A percentile compares a stretch with the other conserved stretches of the same genome.
These are phyloP conservation scores for Rhododendron simsii DNA, from an alignment of 148 eudicot genomes.

Conservation along the genomic window DNA sequence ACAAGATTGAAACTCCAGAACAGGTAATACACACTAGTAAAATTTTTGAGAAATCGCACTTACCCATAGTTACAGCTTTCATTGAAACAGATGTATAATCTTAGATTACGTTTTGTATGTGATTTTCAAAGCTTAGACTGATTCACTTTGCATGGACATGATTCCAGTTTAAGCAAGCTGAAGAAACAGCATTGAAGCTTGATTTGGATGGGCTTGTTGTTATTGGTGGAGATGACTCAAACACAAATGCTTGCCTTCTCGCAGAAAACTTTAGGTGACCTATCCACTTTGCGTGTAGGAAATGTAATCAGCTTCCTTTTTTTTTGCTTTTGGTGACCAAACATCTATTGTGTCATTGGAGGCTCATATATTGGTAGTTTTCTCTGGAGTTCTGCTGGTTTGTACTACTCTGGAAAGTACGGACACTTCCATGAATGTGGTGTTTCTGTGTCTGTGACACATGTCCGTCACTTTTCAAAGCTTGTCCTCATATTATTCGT, in stretches of 20 bases:
- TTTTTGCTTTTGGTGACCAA: background rate
- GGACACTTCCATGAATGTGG: background rate
- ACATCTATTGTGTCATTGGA: background rate
- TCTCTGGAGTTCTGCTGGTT: background rate
- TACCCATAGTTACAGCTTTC: background rate
- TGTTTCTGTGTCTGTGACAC: background rate
- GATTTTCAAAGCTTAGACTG: conserved; percentile 4
- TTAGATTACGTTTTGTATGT: background rate
- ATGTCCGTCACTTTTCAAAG: background rate
- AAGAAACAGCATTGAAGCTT: conserved; percentile 79
- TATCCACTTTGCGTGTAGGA: background rate
- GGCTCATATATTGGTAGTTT: background rate
- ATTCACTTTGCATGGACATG: conserved; percentile 7
- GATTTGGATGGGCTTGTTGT: conserved; percentile 98
- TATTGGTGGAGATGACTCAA: conserved; percentile 98
- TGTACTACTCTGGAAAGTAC: background rate
- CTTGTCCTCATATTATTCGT: background rate
- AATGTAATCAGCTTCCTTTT: background rate
- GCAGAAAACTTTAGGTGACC: conserved; percentile 89
- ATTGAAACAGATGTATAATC: background rate
- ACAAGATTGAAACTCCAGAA: conserved; percentile 98
- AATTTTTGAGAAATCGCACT: background rate
- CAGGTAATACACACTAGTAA: conserved; percentile 45
- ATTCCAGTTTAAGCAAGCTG: conserved; percentile 93
- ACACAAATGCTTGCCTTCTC: conserved; percentile 97